Base-by-base conservation (phyloP, 2,329 filamentous ascomycete species). In the Venturia pyrina region DNA sequence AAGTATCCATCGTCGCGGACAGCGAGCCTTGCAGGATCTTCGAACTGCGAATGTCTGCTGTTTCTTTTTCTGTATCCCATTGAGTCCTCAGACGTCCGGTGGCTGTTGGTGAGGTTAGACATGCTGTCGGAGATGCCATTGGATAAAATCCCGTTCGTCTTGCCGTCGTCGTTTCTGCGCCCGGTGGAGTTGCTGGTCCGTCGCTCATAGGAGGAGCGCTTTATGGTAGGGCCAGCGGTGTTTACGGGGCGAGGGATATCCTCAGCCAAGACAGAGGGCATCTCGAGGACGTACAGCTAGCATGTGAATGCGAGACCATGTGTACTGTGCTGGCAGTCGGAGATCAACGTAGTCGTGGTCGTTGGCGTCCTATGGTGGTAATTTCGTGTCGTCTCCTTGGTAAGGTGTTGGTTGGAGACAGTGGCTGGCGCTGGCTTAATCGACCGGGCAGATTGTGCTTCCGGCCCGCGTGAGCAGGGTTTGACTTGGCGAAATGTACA, bases 201-300 rank as follows among this genome's bases (percentile, higher is more conserved):
- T 59, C 53, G 43, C 69, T 70, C 69, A 70, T 73, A 43, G 65
- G 71, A 68, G 65, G 70, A 70, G 62, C 71, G 66, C 43, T 68
- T 69, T 67, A 71, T 70, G 21, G 68, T 56, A 28, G 73, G 71
- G 65, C 71, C 71, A 50, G 73, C 34, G 28, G 63, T 65, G 64
- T 61, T 69, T 69, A 66, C 70, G 68, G 67, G 72, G 74, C 66
- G 72, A 72, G 73, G 75, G 73, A 72, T 76, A 72, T 79, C 74
- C 72, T 80, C 79, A 72, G 78, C 75, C 73, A 80, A 73, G 73
- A 81, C 77, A 69, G 78, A 79, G 74, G 82, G 80, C 82, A 84
- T 84, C 69, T 79, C 79, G 73, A 78, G 71, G 68, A 73, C 73
- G 74, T 78, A 32, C 53, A 59, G 53, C 53, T 59, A n/a, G 53